These are phyloP conservation scores for Colletotrichum caudatum DNA, from an alignment of 2,329 filamentous ascomycete species.

Conservation along the genomic window DNA sequence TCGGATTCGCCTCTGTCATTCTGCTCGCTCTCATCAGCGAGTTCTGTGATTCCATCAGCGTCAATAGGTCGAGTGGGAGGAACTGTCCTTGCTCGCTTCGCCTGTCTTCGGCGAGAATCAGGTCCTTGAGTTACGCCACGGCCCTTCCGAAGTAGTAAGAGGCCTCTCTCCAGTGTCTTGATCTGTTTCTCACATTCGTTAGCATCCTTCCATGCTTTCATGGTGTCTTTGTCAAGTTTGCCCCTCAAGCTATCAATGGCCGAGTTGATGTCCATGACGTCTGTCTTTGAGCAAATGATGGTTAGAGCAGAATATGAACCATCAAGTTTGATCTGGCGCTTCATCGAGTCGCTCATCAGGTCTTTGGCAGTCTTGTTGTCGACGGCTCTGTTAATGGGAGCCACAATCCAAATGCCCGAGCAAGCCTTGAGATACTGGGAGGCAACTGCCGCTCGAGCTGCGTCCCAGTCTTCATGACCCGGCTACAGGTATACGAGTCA, in stretches of 20 bases:
- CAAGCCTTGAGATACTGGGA: conserved; percentile 71
- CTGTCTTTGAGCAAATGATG: conserved; percentile 73
- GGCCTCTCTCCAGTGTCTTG: neutral
- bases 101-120: neutral
- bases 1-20: neutral
- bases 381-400: conserved; percentile 70
- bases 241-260: conserved; percentile 35
- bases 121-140: neutral
- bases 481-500: conserved; percentile 51
- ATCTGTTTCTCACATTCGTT: neutral
- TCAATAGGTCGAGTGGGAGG: neutral
- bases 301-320: conserved; percentile 65
- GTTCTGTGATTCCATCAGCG: rapidly evolving
- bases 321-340: conserved; percentile 70
- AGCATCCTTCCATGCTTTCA: neutral
- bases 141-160: neutral
- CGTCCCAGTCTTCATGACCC: conserved; percentile 70
- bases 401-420: conserved; percentile 70
- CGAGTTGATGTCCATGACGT: conserved; percentile 62
- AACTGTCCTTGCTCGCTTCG: neutral
- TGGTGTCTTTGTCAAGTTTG: neutral
- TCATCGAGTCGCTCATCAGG: conserved; percentile 68
- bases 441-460: conserved; percentile 68
- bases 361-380: conserved; percentile 70
- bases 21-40: rapidly evolving